Evolutionary conservation across 2,329 filamentous ascomycete species (phyloP), one percentile per base, ranked within the genome.

Genomic region (Tricladium varicosporioides): DNA sequence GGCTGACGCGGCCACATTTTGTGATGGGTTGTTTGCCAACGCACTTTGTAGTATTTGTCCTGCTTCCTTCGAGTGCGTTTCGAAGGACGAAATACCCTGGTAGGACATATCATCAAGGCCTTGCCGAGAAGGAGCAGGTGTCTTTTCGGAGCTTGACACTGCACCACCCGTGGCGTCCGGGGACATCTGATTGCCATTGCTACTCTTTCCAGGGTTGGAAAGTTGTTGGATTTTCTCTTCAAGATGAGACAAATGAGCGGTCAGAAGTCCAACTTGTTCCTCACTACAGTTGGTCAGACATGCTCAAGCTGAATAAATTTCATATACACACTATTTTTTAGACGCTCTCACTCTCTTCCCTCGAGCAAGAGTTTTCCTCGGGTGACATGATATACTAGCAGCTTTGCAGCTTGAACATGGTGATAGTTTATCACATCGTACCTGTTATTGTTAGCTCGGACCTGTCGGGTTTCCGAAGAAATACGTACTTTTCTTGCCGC

Each of bases 1-100:
- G 7, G 22, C 22, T 3, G 22, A 27, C 7, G 22, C 22, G 22
- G 51, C 40, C 15, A 55, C 48, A 33, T 58, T 36, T 49, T 57
- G 50, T 10, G 32, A 33, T 10, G 16, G 51, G 2, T 19, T 19
- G 4, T 16, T 19, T 19, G 43, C 43, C 43, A 9, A 19, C 16
- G 15, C 16, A 45, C 57, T 44, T 27, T 27, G 22, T 7, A 59
- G 42, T 11, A 56, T 50, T 14, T 56, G 53, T 14, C 57, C 53
- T 5, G 57, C 51, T 49, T 59, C 44, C 31, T 59, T 49, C n/a
- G 57, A 59, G 33, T 59, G 57, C 8, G 56, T 33, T 48, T 59
- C 57, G 27, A 56, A 59, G 7, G 57, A 59, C 10, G 57, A 56
- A n/a, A 56, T 53, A 14, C 57, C 57, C 10, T 56, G 50, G 32